Conservation (phyloP, 1,284 basidiomycete species). For the Inonotus obliquus region DNA sequence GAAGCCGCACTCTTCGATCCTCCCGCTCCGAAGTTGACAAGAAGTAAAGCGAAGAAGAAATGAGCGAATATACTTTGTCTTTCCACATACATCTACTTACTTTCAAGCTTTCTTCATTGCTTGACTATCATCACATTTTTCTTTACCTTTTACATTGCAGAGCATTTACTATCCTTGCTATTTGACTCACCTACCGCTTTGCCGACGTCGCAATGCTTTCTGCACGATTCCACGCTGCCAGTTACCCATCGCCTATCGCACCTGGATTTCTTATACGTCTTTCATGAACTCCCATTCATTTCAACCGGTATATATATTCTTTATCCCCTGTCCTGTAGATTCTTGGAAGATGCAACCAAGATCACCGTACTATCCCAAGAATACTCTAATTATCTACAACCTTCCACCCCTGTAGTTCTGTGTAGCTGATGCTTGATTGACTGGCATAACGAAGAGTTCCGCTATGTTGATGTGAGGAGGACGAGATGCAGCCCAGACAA, state of each 20-base stretch:
- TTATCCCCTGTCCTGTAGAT: background rate
- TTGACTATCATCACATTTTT: background rate
- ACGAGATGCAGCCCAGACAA: constrained; percentile 91
- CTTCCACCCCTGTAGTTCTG: constrained; percentile 38
- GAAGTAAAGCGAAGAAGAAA: constrained; percentile 42
- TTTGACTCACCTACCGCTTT: background rate
- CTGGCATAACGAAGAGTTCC: constrained; percentile 72
- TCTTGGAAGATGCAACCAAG: background rate
- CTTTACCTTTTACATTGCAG: background rate
- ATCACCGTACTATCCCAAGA: background rate
- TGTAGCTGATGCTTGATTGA: constrained; percentile 76
- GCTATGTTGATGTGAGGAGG: constrained; percentile 86
- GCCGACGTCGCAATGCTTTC: constrained; percentile 1
- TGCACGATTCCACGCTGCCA: background rate
- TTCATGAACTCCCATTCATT: background rate
- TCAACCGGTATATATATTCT: background rate
- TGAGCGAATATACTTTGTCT: constrained; percentile 23
- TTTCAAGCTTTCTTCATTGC: background rate
- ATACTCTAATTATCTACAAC: too few relatives aligned
- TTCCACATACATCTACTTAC: background rate
- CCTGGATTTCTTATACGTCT: background rate
- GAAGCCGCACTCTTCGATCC: constrained; percentile 25
- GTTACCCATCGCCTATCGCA: background rate
- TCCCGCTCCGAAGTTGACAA: constrained; percentile 42
- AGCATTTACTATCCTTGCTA: background rate